Percentiles rank a stretch among this genome's conserved stretches.
Conservation (phyloP, 352 stramenopile genomes). For the Phytophthora constricta region DNA sequence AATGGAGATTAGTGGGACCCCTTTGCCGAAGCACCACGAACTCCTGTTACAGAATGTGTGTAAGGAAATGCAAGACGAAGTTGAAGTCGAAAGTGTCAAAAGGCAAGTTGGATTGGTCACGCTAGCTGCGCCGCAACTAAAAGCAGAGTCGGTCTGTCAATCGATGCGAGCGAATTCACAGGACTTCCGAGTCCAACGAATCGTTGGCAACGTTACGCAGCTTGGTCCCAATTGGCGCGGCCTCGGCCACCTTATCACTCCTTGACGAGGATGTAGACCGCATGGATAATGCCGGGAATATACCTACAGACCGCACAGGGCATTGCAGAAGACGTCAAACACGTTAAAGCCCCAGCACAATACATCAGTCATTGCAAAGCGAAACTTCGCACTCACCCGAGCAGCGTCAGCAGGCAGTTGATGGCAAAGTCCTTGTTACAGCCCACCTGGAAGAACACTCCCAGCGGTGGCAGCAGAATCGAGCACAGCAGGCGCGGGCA, state of each 20-base stretch:
- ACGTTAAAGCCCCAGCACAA: too few species aligned
- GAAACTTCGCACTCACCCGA: conserved; percentile 46
- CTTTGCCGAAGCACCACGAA: not conserved
- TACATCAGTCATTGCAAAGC: not conserved
- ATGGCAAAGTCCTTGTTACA: conserved; percentile 55
- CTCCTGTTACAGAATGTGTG: not conserved
- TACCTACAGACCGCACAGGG: conserved; percentile 20
- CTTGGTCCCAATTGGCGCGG: not conserved
- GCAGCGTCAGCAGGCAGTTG: conserved; percentile 57
- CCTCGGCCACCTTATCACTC: conserved; percentile 30
- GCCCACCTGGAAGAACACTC: conserved; percentile 50
- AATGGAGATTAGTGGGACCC: too few species aligned
- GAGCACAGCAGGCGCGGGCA: conserved; percentile 58
- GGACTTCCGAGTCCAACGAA: too few species aligned
- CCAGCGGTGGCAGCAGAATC: conserved; percentile 48
- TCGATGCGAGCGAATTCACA: too few species aligned
- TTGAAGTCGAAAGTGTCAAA: too few species aligned
- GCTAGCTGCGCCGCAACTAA: too few species aligned
- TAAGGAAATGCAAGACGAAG: too few species aligned
- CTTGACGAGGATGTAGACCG: conserved; percentile 59
- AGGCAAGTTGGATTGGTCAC: too few species aligned
- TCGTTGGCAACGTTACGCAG: not conserved
- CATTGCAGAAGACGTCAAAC: too few species aligned
- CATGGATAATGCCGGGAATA: conserved; percentile 51
- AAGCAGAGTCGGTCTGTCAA: too few species aligned